Base-by-base conservation (phyloP, 1,284 basidiomycete genomes). In the Hemileia vastatrix region DNA sequence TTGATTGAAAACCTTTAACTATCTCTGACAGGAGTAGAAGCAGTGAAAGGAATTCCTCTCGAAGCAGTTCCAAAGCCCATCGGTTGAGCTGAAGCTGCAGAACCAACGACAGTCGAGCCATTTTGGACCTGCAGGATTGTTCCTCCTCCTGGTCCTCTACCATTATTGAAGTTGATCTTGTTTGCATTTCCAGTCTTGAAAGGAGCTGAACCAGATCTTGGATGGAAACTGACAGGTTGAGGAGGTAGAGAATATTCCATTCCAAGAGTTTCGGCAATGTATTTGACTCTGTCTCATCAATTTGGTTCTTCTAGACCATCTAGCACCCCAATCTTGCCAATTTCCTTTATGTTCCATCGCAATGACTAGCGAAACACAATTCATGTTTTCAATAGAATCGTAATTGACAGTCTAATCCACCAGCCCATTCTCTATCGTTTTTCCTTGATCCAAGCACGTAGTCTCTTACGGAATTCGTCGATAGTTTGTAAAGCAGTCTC, bases 301-400 rank as follows among this genome's bases (percentile, higher is more conserved):
- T 27, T 76, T 78, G 9, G 82, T 87, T 65, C 86, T 83, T 48
- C 86, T 82, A 6, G 77, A 78, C 86, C 40, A 64, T 55, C 87
- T 80, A 9, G 82, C 86, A 57, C 86, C 86, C 87, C 88, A 90
- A 68, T 89, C 86, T 73, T 90, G 88, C 87, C 87, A 90, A 72
- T 88, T 88, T 44, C 84, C 80, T 83, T 78, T 77, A 83, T 86
- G 88, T 76, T 90, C 87, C 72, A 90, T 82, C 18, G 83, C 83
- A 54, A 90, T 80, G 44, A 81, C 80, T 63, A 88, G 77, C 68
- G 81, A 60, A 3, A 23, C n/a, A 70, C 1, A 71, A 69, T 23
- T 71, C 27, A 60, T 62, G 64, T 72, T 67, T 32, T 71, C 71
- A 64, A 76, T 74, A 61, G 76, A 33, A 40, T 75, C 71, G 19